Evolutionary conservation across 148 eudicot species (phyloP).

Genomic region (Fallopia convolvulus): DNA sequence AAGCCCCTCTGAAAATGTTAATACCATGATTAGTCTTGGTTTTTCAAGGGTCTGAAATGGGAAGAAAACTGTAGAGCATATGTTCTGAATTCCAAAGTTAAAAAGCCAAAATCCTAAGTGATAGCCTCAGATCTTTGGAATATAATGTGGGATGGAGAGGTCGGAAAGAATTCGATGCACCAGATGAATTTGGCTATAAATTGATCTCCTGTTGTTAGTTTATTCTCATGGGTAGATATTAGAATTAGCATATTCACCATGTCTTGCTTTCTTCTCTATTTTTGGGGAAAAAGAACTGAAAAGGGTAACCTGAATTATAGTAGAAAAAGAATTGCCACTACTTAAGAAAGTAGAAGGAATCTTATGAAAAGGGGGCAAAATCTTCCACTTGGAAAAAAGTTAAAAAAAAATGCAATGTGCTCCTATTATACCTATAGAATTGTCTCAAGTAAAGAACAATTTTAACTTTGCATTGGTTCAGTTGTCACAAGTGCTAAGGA

Average conservation of each 20-base stretch:
- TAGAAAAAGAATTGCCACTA: neutral
- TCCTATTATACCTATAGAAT: neutral
- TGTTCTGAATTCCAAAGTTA: neutral
- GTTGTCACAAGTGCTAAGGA: neutral
- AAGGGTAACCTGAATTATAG: neutral
- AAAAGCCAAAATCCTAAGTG: neutral
- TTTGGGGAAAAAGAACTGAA: neutral
- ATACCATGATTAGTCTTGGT: neutral
- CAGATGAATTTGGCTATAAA: neutral
- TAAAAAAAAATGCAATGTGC: neutral
- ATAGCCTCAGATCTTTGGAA: neutral
- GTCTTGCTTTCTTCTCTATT: neutral
- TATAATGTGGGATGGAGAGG: slow-evolving; percentile 4
- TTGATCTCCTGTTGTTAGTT: neutral
- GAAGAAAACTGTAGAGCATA: neutral
- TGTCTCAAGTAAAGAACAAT: too few relatives aligned
- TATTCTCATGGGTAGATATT: neutral
- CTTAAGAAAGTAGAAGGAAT: neutral
- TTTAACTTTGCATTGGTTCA: too few relatives aligned
- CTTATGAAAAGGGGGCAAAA: neutral
- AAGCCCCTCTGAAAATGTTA: neutral
- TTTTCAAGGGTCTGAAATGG: neutral
- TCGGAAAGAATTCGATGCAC: neutral
- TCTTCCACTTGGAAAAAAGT: neutral
- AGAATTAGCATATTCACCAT: neutral